Conservation (phyloP, 78 protist genomes). For the Chrysochromulina parva region DNA sequence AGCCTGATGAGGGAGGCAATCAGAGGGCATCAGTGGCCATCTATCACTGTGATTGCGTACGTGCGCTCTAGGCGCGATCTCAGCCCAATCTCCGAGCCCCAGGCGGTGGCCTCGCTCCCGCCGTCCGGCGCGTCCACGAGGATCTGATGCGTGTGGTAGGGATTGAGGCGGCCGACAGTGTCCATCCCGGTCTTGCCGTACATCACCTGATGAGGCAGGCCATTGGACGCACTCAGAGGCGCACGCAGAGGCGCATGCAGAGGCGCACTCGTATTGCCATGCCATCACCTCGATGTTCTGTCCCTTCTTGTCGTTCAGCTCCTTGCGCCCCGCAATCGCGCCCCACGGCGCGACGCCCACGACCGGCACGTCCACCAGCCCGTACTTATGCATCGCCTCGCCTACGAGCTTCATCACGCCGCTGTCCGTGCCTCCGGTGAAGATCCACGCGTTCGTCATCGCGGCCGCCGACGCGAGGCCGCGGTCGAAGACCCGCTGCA, state of each 20-base stretch:
- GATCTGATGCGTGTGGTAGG: not conserved
- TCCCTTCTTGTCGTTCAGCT: not conserved
- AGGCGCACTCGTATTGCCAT: not conserved
- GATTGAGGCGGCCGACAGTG: not conserved
- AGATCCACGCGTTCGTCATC: not conserved
- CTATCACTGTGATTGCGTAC: no score
- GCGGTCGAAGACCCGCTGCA: not conserved
- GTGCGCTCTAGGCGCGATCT: no score
- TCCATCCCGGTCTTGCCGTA: no score
- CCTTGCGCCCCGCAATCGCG: not conserved
- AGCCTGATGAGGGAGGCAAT: no score
- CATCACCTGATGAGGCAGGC: no score
- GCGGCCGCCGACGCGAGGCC: not conserved
- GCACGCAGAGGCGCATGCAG: no score
- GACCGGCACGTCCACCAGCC: not conserved
- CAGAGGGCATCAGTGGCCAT: no score
- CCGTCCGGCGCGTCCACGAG: not conserved
- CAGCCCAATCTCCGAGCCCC: no score
- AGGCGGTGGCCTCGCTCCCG: not conserved
- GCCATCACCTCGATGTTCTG: not conserved
- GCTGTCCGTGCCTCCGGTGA: slow-evolving; percentile 18
- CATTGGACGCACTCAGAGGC: no score
- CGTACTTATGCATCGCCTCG: not conserved
- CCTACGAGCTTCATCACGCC: slow-evolving; percentile 13
- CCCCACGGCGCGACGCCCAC: not conserved